Base-by-base conservation (phyloP, 192 early-diverging fungal species). In the Podila verticillata region DNA sequence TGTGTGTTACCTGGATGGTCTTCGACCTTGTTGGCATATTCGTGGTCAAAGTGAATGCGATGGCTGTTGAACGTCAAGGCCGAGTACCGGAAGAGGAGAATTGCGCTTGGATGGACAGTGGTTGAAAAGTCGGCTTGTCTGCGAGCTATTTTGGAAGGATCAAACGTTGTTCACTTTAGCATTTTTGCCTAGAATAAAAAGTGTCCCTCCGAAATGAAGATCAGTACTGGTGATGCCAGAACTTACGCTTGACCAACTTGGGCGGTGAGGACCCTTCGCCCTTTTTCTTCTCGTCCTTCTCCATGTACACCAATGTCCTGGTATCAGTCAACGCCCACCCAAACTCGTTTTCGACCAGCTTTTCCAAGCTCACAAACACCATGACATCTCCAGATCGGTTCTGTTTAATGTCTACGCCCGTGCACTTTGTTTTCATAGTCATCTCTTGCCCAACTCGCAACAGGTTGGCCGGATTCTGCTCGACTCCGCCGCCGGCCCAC, bases 51-150 rank as follows among this genome's bases (percentile, higher is more conserved):
- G 72, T 98, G 96, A 57, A 98, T 95, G 31, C 88, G 87, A 77
- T 98, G 95, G 57, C 89, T 89, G 78, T 98, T 98, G 86, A 94
- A 98, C 5, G 93, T 94, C 81, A 96, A 66, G 30, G 96, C 95
- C 29, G 95, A 96, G 82, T 93, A 98, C 34, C 94, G 83, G 81
- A 97, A 97, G 34, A 95, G 78, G 22, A 90, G 87, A 35, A 95
- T 89, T 32, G 92, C 81, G 12, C 88, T 90, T 20, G 95, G 94
- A 6, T 66, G 77, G 49, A 94, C 61, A 0, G 57, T 74, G 39
- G 84, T 79, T 13, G 77, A 67, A 77, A 94, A 92, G 29, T 93
- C 95, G 2, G 93, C 88, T 39, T 65, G 34, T 61, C 83, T 84
- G 4, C 82, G 84, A 24, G 83, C 87, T 84, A 61, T 30, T 26